Evolutionary conservation across 805 yeast genomes (phyloP).

Genomic region (Brettanomyces naardenensis): DNA sequence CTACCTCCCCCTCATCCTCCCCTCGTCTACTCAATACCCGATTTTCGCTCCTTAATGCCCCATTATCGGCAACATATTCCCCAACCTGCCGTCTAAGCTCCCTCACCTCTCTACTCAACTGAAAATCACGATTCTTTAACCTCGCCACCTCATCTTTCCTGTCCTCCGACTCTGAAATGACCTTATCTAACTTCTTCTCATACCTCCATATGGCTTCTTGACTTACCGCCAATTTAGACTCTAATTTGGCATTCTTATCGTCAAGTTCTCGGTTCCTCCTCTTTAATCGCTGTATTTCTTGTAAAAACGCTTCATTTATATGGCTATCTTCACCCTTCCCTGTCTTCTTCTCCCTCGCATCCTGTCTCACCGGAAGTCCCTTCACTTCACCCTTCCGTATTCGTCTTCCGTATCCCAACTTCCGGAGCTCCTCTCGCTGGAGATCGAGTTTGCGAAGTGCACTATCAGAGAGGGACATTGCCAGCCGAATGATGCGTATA

Average conservation of each 20-base stretch:
- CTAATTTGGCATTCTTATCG: not conserved
- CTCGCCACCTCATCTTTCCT: not conserved
- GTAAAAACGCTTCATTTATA: not conserved
- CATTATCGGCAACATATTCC: conserved; percentile 4
- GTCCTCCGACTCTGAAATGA: too few species aligned
- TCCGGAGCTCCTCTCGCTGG: not conserved
- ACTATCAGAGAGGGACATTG: not conserved
- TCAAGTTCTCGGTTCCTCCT: not conserved
- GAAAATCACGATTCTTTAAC: not conserved
- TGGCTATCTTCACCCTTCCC: not conserved
- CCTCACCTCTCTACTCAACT: not conserved
- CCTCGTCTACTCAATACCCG: too few species aligned
- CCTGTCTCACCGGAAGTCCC: not conserved
- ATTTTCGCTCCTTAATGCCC: not conserved
- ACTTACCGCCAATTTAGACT: not conserved
- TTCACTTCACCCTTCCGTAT: not conserved
- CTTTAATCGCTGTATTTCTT: conserved; percentile 1
- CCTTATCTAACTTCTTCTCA: not conserved
- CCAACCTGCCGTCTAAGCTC: not conserved
- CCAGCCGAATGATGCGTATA: too few species aligned
- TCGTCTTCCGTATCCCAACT: not conserved
- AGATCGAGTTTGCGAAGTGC: not conserved
- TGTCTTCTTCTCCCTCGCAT: not conserved
- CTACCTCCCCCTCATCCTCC: too few species aligned
- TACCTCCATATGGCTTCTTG: not conserved